phyloP scores from a whole-genome alignment of 371 early-diverging fungal genomes.

The Actinomortierella ambigua region DNA sequence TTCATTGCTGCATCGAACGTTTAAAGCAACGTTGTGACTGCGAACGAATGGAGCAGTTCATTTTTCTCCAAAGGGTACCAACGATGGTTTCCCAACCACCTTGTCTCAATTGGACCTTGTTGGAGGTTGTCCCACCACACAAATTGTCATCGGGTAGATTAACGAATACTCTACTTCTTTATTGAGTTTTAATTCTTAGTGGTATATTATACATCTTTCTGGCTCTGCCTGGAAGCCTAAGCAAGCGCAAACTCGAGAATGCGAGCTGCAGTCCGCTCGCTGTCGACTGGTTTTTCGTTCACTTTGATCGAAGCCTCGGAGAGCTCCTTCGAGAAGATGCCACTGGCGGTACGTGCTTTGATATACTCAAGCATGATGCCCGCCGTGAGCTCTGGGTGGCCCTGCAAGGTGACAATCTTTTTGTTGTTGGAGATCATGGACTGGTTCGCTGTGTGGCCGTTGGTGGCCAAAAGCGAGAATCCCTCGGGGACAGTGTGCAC shows the following conservation, averaged over 20 bases:
- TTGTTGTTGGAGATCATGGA: slow-evolving; percentile 63
- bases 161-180: too few relatives aligned
- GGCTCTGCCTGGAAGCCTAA: too few relatives aligned
- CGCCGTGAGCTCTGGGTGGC: slow-evolving; percentile 76
- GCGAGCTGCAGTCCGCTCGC: slow-evolving; percentile 20
- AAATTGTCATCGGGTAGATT: too few relatives aligned
- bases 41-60: too few relatives aligned
- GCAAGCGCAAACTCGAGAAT: slow-evolving; percentile 1
- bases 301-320: slow-evolving; percentile 26
- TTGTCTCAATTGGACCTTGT: too few relatives aligned
- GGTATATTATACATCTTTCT: too few relatives aligned
- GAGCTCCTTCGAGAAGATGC: slow-evolving; percentile 49
- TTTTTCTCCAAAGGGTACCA: too few relatives aligned
- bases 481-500: slow-evolving; percentile 23
- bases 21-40: too few relatives aligned
- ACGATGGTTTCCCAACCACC: too few relatives aligned
- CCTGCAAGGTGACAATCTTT: slow-evolving; percentile 75
- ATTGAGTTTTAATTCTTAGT: too few relatives aligned
- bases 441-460: slow-evolving; percentile 23
- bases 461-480: slow-evolving; percentile 23
- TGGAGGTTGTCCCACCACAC: too few relatives aligned
- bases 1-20: too few relatives aligned
- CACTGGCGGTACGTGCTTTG: slow-evolving; percentile 46
- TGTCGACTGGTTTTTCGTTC: slow-evolving; percentile 38
- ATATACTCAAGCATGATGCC: slow-evolving; percentile 56